phyloP scores from a whole-genome alignment of 768 basidiomycete genomes.

The Nidularia pulvinata region DNA sequence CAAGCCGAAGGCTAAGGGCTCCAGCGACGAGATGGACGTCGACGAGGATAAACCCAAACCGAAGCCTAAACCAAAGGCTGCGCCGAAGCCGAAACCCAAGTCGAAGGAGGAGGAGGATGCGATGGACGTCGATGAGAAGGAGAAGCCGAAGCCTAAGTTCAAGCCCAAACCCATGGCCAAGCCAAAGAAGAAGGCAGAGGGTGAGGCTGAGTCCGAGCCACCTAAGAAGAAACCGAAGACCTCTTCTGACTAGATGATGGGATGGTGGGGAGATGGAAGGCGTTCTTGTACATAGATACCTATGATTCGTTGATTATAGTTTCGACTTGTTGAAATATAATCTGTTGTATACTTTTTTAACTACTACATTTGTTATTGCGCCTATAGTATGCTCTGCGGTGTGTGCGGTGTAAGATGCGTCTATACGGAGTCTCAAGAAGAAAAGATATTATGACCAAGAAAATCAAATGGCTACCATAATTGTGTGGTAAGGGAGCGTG shows the following conservation, averaged over 20 bases:
- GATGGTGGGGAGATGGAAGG: no score
- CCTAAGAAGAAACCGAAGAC: conserved; percentile 80
- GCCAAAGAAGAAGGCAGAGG: conserved; percentile 31
- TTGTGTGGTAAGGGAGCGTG: not conserved
- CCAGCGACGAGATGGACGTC: conserved; percentile 45
- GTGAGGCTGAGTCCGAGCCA: conserved; percentile 38
- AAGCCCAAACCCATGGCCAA: conserved; percentile 30
- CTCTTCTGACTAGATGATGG: conserved; percentile 21
- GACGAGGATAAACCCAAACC: conserved; percentile 39
- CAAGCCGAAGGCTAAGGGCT: conserved; percentile 30
- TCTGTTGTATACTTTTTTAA: conserved; percentile 7
- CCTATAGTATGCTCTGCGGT: conserved; percentile 4
- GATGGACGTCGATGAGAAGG: conserved; percentile 47
- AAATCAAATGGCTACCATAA: not conserved
- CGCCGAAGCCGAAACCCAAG: conserved; percentile 4
- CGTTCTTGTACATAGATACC: no score
- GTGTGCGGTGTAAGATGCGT: not conserved
- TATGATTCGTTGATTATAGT: not conserved
- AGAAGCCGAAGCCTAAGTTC: conserved; percentile 44
- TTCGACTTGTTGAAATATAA: conserved; percentile 2
- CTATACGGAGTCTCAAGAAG: not conserved
- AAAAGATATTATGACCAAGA: not conserved
- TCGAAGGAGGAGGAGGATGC: conserved; percentile 38
- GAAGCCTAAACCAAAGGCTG: conserved; percentile 42
- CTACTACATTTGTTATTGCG: conserved; percentile 8